Evolutionary conservation across 352 stramenopile genomes (phyloP), one percentile per base, ranked within the genome.

Genomic region (Globisporangium orthogonon): DNA sequence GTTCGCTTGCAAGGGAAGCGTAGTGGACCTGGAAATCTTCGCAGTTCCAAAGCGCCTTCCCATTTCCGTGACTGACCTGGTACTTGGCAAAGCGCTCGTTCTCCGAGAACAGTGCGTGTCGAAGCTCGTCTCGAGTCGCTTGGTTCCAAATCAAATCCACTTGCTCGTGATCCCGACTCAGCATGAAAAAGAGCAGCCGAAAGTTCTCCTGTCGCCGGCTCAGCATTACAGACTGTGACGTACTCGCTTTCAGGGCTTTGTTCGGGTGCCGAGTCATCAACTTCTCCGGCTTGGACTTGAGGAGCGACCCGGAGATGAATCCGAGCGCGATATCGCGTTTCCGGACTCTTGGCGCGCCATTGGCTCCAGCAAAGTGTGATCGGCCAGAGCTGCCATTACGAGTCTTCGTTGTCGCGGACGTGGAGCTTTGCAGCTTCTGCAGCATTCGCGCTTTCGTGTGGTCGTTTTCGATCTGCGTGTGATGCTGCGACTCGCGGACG

Each of bases 141-240:
- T 86, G 71, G 61, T 94, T 98, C 96, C 96, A 99, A 58, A 98
- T 94, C 50, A 98, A 68, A 60, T 98, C 90, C 7, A 97, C 79
- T 2, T 84, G 68, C 49, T 92, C 73, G 63, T 98, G 93, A 53
- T 98, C 91, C 55, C 94, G 66, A n/a, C 73, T 83, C 4, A 98
- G 73, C 61, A 97, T 90, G 69, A 97, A 89, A 67, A 98, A 98
- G 35, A 98, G 76, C 7, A 97, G 71, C n/a, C 83, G 73, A 59
- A 98, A 98, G 66, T 98, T 98, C 55, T 98, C 92, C 23, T 74
- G 71, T 35, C 69, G 60, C 15, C 63, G 58, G 37, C 58, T 50
- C 33, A 65, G 51, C 40, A 54, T 58, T 40, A 58, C 44, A 14
- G 61, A 67, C 7, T 47, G 48, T 11, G 44, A 52, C 14, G 35